phyloP scores from a whole-genome alignment of 2,329 filamentous ascomycete species.

The Coniochaeta sp. region DNA sequence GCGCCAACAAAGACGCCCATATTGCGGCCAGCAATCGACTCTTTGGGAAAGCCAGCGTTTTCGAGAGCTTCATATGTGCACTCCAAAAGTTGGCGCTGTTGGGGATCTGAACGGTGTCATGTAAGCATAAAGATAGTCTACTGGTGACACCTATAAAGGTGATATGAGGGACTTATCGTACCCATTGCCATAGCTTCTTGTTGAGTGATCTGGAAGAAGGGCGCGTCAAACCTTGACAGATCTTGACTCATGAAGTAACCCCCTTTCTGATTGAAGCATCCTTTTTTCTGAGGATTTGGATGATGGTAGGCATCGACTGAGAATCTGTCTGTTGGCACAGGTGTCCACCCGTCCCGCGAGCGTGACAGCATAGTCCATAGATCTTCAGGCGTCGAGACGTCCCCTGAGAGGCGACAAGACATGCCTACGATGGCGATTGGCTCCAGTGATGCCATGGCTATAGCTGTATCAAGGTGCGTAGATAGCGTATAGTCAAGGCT shows the following conservation, averaged over 20 bases:
- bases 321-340: slow-evolving; percentile 23
- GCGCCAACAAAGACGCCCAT: slow-evolving; percentile 9
- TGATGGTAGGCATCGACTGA: slow-evolving; percentile 24
- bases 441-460: neutral
- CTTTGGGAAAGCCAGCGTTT: slow-evolving; percentile 11
- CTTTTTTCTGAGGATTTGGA: slow-evolving; percentile 23
- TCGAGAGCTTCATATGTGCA: slow-evolving; percentile 22
- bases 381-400: slow-evolving; percentile 20
- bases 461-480: neutral
- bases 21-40: slow-evolving; percentile 5
- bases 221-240: slow-evolving; percentile 20
- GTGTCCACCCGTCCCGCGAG: slow-evolving; percentile 18
- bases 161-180: neutral
- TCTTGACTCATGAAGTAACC: slow-evolving; percentile 25
- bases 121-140: no score
- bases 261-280: slow-evolving; percentile 20
- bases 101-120: slow-evolving; percentile 13
- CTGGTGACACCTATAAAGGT: neutral
- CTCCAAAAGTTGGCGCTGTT: slow-evolving; percentile 21
- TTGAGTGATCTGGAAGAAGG: slow-evolving; percentile 27
- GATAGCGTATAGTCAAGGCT: neutral
- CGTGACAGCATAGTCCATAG: slow-evolving; percentile 23
- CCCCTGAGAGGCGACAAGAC: slow-evolving; percentile 21
- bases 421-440: slow-evolving; percentile 25
- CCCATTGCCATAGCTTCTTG: slow-evolving; percentile 25